A percentile compares a stretch with the other conserved stretches of the same genome.
Conservation (phyloP, 805 yeast genomes). For the Blastobotrys terrestris region DNA sequence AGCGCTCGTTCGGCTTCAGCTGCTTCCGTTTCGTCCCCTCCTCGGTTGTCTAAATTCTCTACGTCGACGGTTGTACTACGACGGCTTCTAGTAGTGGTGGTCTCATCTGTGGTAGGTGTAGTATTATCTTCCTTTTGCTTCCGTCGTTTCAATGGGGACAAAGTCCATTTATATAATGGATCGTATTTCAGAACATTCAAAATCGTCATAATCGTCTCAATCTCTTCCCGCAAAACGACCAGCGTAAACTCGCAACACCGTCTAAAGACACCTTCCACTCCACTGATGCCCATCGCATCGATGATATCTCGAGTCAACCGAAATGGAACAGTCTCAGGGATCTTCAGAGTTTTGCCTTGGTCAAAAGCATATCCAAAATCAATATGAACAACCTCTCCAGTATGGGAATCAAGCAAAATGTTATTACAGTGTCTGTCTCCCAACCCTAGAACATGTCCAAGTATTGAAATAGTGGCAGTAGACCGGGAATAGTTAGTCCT, state of each 20-base stretch:
- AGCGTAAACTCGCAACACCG: conserved; percentile 70
- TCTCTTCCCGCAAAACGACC: conserved; percentile 56
- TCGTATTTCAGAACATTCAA: conserved; percentile 85
- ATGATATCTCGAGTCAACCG: conserved; percentile 83
- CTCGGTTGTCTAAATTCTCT: conserved; percentile 13
- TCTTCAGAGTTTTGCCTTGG: conserved; percentile 74
- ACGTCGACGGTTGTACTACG: conserved; percentile 20
- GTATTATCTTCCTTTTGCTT: no score
- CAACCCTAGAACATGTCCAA: conserved; percentile 82
- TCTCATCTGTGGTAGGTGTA: no score
- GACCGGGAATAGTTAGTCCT: conserved; percentile 66
- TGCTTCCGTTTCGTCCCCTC: conserved; percentile 60
- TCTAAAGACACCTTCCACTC: conserved; percentile 70
- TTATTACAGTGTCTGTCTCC: conserved; percentile 96
- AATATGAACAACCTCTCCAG: conserved; percentile 93
- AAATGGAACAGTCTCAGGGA: conserved; percentile 94
- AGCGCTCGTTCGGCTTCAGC: conserved; percentile 81
- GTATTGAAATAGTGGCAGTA: conserved; percentile 75
- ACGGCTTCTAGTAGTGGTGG: conserved; percentile 11
- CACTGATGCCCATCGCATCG: conserved; percentile 90
- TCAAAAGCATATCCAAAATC: conserved; percentile 97
- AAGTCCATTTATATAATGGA: conserved; percentile 81
- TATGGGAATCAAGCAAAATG: conserved; percentile 66
- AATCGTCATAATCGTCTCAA: conserved; percentile 68
- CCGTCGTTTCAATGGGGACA: conserved; percentile 1